phyloP scores from a whole-genome alignment of 768 basidiomycete species.

The Bullera alba region DNA sequence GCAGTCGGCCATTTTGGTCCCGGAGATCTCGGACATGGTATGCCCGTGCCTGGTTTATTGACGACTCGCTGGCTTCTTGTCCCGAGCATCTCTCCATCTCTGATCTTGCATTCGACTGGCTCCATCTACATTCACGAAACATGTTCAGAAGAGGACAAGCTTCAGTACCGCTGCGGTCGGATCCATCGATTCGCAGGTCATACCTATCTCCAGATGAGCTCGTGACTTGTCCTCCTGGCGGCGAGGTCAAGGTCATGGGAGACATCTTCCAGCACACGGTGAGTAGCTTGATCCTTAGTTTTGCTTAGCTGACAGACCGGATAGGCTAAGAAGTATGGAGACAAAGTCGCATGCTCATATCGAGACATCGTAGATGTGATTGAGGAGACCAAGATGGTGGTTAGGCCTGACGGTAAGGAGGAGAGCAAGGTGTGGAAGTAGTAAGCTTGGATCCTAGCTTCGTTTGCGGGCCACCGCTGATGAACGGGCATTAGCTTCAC shows the following conservation, averaged over 20 bases:
- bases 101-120: too few species aligned
- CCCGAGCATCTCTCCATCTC: too few species aligned
- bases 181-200: conserved; percentile 33
- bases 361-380: conserved; percentile 39
- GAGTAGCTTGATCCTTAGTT: conserved; percentile 3
- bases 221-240: conserved; percentile 30
- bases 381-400: conserved; percentile 41
- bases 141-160: not conserved
- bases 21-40: too few species aligned
- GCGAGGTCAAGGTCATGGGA: conserved; percentile 32
- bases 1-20: too few species aligned
- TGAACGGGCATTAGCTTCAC: conserved; percentile 35
- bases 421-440: conserved; percentile 46
- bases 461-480: not conserved
- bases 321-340: conserved; percentile 38
- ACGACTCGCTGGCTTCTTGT: too few species aligned
- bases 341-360: conserved; percentile 30
- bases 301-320: not conserved
- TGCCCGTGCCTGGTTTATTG: too few species aligned
- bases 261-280: conserved; percentile 36
- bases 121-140: too few species aligned
- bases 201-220: conserved; percentile 36
- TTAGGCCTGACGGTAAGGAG: conserved; percentile 28
- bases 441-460: conserved; percentile 18
- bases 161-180: conserved; percentile 15